Evolutionary conservation across 2,329 filamentous ascomycete genomes (phyloP).

Genomic region (Septoria petroselini): DNA sequence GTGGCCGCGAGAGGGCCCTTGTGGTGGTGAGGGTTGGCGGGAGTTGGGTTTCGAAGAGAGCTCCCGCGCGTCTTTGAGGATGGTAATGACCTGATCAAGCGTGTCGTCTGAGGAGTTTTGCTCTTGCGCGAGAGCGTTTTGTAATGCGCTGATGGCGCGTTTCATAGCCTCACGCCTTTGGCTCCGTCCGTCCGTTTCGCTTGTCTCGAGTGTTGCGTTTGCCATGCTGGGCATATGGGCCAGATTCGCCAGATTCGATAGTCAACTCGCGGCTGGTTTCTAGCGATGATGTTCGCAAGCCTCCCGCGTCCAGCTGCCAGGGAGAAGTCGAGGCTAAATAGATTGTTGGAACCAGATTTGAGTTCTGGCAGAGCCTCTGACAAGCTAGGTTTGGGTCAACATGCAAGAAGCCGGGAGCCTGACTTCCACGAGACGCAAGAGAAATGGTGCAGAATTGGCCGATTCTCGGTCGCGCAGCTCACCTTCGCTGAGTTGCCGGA

Average conservation of each 20-base stretch:
- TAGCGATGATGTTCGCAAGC: neutral
- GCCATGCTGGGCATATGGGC: conserved; percentile 11
- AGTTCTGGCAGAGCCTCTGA: conserved; percentile 4
- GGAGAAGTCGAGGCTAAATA: too few relatives aligned
- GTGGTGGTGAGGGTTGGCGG: conserved; percentile 3
- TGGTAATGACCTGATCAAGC: conserved; percentile 11
- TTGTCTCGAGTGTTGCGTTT: neutral
- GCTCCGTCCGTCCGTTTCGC: conserved; percentile 2
- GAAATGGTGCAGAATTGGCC: too few relatives aligned
- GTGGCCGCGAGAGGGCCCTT: conserved; percentile 2
- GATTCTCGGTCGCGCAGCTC: neutral
- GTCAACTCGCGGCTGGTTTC: neutral
- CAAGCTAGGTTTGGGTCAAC: conserved; percentile 7
- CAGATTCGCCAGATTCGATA: too few relatives aligned
- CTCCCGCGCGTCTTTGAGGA: conserved; percentile 7
- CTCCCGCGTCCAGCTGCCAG: too few relatives aligned
- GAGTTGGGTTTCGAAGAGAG: conserved; percentile 5
- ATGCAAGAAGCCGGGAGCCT: neutral
- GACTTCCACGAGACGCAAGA: neutral
- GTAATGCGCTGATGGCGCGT: conserved; percentile 7
- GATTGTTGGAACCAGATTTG: neutral
- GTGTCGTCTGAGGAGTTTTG: conserved; percentile 8
- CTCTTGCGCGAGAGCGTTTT: conserved; percentile 9
- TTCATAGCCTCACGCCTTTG: conserved; percentile 5
- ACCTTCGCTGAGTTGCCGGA: neutral